Evolutionary conservation across 2,329 filamentous ascomycete species (phyloP).

Genomic region (Cryphonectria parasitica): DNA sequence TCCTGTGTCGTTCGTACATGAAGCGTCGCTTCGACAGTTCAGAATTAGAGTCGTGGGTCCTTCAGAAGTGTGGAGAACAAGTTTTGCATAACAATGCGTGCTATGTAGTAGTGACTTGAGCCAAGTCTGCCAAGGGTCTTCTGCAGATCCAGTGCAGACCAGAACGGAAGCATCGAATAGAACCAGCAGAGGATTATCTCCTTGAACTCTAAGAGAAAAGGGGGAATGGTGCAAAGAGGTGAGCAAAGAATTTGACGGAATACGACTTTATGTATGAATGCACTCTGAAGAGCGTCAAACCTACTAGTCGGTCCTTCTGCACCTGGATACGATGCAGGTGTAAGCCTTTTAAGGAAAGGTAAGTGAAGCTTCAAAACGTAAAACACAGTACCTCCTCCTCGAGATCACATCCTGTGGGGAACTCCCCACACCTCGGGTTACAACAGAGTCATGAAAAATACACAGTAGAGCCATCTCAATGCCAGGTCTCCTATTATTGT

Average conservation of each 20-base stretch:
- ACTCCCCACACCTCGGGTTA: neutral
- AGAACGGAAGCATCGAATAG: slow-evolving; percentile 11
- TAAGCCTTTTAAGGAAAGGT: neutral
- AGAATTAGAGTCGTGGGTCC: neutral
- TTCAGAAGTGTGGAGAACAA: slow-evolving; percentile 12
- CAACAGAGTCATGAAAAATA: neutral
- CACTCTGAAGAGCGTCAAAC: neutral
- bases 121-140: slow-evolving; percentile 5
- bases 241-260: neutral
- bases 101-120: neutral
- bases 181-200: slow-evolving; percentile 10
- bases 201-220: neutral
- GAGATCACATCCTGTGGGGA: neutral
- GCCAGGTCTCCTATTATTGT: neutral
- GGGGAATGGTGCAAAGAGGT: neutral
- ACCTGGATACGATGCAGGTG: neutral
- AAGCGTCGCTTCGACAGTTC: neutral
- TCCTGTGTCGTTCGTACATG: neutral
- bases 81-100: slow-evolving; percentile 5
- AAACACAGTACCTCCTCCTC: neutral
- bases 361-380: neutral
- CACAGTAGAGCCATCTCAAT: neutral
- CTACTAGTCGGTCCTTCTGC: neutral
- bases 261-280: neutral
- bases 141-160: slow-evolving; percentile 12